Percentiles rank a stretch among this genome's conserved stretches.
Evolutionary conservation across 495 filamentous ascomycete genomes (phyloP).

Genomic region (Chaetomium tenue): DNA sequence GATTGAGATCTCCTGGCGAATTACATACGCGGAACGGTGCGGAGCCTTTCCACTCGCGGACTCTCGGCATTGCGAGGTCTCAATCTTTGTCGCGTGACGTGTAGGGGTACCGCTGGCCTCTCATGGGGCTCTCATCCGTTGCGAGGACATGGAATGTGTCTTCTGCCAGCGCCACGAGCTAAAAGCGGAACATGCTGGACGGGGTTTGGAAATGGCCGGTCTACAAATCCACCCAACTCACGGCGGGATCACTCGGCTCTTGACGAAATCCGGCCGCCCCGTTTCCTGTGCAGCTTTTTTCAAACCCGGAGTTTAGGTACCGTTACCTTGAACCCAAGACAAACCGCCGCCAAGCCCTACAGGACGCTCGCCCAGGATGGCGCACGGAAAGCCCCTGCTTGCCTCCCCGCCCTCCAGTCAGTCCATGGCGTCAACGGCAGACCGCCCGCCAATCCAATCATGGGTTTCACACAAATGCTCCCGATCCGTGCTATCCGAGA

Average conservation of each 20-base stretch:
- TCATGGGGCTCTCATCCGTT: background rate
- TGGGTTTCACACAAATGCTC: background rate
- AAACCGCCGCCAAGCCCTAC: background rate
- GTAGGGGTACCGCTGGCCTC: background rate
- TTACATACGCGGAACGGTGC: background rate
- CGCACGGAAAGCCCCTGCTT: constrained; percentile 4
- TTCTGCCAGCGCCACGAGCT: background rate
- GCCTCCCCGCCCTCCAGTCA: background rate
- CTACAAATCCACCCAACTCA: background rate
- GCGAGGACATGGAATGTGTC: background rate
- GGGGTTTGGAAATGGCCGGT: background rate
- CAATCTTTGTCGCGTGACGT: constrained; percentile 4
- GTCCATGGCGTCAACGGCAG: constrained; percentile 5
- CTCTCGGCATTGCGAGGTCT: constrained; percentile 2
- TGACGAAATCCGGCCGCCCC: background rate
- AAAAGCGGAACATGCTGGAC: background rate
- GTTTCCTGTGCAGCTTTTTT: background rate
- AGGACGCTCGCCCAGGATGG: background rate
- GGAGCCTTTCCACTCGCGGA: background rate
- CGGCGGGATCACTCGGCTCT: background rate
- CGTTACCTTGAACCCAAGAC: background rate
- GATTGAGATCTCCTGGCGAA: constrained; percentile 2
- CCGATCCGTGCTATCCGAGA: constrained; percentile 18
- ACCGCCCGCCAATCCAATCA: background rate
- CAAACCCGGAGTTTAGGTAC: background rate